Conservation (phyloP, 257 asterid genomes). For the Thymus quinquecostatus region DNA sequence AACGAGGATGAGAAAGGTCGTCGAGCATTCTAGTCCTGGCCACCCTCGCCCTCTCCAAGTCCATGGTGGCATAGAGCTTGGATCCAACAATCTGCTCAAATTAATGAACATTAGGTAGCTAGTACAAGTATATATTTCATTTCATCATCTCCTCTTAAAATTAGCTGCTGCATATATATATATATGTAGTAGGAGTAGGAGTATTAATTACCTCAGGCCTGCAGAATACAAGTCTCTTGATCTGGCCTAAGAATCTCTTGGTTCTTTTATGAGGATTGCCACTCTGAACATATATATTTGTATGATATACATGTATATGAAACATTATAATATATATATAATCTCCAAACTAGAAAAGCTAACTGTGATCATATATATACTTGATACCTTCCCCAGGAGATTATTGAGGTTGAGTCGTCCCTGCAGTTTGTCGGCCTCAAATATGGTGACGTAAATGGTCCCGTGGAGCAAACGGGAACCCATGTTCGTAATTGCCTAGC, state of each 20-base stretch:
- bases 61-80: slow-evolving; percentile 71
- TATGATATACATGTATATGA: no score
- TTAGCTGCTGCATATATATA: no score
- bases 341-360: no score
- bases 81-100: slow-evolving; percentile 48
- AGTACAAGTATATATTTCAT: no score
- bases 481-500: slow-evolving; percentile 33
- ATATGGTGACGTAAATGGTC: slow-evolving; percentile 63
- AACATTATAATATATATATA: no score
- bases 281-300: background rate
- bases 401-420: slow-evolving; percentile 47
- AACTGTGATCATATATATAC: no score
- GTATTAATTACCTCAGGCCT: slow-evolving; percentile 51
- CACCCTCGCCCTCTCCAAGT: slow-evolving; percentile 69
- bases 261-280: slow-evolving; percentile 42
- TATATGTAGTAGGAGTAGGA: no score
- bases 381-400: slow-evolving; percentile 48
- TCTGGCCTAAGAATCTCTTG: slow-evolving; percentile 41
- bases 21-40: slow-evolving; percentile 63
- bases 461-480: slow-evolving; percentile 75
- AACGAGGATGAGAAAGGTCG: slow-evolving; percentile 63
- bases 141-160: no score
- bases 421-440: slow-evolving; percentile 54
- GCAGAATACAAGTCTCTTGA: slow-evolving; percentile 59
- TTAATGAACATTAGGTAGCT: no score